These are phyloP conservation scores for Rhexocercosporidium sp. DNA, from an alignment of 2,329 filamentous ascomycete genomes.

Conservation along the genomic window DNA sequence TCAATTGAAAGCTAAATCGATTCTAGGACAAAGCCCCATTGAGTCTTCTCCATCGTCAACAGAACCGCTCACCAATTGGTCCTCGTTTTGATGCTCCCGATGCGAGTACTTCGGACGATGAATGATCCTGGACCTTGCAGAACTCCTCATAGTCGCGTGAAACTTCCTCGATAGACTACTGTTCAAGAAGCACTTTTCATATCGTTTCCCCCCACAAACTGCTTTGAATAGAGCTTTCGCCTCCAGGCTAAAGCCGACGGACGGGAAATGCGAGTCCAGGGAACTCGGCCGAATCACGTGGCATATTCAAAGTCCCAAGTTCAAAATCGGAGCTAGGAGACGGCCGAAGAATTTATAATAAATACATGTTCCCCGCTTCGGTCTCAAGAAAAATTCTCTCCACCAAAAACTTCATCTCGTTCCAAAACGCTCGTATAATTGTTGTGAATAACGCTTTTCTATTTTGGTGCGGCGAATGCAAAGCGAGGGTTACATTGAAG, in stretches of 20 bases:
- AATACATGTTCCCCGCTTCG: slow-evolving; percentile 1
- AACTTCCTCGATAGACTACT: background rate
- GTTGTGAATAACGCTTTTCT: slow-evolving; percentile 11
- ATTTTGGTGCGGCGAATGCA: slow-evolving; percentile 43
- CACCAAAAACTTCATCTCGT: background rate
- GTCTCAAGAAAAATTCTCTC: background rate
- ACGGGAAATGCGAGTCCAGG: background rate
- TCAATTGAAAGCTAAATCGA: background rate
- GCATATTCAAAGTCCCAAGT: background rate
- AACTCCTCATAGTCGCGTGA: background rate
- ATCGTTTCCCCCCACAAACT: background rate
- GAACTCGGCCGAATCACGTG: background rate
- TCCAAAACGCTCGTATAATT: slow-evolving; percentile 8
- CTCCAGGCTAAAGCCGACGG: background rate
- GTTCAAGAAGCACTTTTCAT: background rate
- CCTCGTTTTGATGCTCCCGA: slow-evolving; percentile 2
- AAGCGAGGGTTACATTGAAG: slow-evolving; percentile 36
- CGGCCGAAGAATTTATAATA: background rate
- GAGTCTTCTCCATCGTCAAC: background rate
- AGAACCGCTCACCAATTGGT: background rate
- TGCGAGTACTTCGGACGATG: background rate
- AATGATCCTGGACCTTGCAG: too few species aligned
- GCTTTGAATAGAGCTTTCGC: background rate
- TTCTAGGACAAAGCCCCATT: too few species aligned
- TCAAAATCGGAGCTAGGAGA: slow-evolving; percentile 9